Percentiles rank a stretch among this genome's conserved stretches.
These are phyloP conservation scores for Trichothecium roseum DNA, from an alignment of 2,329 filamentous ascomycete species.

Conservation along the genomic window DNA sequence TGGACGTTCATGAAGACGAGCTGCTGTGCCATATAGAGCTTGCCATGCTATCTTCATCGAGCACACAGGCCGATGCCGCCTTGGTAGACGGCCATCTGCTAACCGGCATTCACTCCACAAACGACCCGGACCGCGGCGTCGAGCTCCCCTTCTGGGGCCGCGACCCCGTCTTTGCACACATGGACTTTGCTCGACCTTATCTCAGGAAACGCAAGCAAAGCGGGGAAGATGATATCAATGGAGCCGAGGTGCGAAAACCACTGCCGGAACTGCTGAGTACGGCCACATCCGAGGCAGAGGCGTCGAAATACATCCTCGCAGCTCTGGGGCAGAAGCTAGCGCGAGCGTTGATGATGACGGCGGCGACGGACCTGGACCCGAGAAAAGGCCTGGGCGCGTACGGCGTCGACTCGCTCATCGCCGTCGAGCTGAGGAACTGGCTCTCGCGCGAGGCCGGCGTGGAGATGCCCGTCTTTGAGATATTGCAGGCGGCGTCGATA, in stretches of 20 bases:
- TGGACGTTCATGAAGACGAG: too few relatives aligned
- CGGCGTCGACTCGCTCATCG: constrained; percentile 13
- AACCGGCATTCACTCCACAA: not conserved
- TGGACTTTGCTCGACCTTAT: not conserved
- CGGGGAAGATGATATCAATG: not conserved
- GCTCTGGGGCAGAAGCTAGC: not conserved
- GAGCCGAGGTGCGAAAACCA: not conserved
- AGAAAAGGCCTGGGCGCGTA: constrained; percentile 5
- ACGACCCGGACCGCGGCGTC: not conserved
- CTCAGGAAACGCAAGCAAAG: not conserved
- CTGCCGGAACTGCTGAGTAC: not conserved
- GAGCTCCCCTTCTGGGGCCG: not conserved
- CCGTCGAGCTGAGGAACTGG: constrained; percentile 13
- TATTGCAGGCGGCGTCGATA: constrained; percentile 11
- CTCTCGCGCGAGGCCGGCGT: constrained; percentile 9
- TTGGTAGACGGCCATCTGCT: not conserved
- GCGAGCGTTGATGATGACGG: not conserved
- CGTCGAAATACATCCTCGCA: too few relatives aligned
- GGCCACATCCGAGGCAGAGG: too few relatives aligned
- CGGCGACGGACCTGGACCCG: not conserved
- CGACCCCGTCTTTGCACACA: too few relatives aligned
- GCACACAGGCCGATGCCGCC: not conserved
- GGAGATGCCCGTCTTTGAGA: constrained; percentile 12
- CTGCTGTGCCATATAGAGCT: constrained; percentile 13
- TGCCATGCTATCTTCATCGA: not conserved